These are phyloP conservation scores for Kwoniella botswanensis DNA, from an alignment of 768 basidiomycete genomes.

Conservation along the genomic window DNA sequence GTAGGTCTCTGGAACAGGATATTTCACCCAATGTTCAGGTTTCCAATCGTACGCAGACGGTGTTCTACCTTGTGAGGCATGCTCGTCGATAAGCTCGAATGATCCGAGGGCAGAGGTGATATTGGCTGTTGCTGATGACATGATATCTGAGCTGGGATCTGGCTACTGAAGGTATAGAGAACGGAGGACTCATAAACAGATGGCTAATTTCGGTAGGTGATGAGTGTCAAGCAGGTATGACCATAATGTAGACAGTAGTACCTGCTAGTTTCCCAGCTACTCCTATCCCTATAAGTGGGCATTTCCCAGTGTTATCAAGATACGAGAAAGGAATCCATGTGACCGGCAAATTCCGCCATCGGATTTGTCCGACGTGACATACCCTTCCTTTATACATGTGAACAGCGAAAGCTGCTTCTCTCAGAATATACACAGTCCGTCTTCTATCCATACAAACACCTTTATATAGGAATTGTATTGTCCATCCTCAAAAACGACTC, in stretches of 20 bases:
- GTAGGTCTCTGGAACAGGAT: conserved; percentile 26
- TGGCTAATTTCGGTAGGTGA: not conserved
- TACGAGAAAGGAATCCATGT: not conserved
- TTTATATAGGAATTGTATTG: not conserved
- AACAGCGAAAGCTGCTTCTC: no score
- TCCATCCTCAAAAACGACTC: no score
- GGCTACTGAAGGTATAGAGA: not conserved
- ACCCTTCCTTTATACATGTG: no score
- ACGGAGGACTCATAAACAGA: not conserved
- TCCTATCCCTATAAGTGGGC: no score
- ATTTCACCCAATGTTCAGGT: conserved; percentile 31
- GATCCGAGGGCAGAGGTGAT: conserved; percentile 18
- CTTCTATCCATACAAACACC: not conserved
- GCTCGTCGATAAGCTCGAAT: conserved; percentile 23
- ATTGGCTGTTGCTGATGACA: conserved; percentile 8
- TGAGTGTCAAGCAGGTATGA: no score
- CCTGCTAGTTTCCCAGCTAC: no score
- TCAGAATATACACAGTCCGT: not conserved
- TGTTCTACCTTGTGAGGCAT: not conserved
- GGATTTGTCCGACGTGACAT: not conserved
- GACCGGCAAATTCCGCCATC: not conserved
- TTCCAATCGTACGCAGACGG: conserved; percentile 28
- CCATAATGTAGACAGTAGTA: no score
- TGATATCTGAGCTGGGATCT: not conserved
- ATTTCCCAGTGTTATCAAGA: not conserved